Conservation (phyloP, 2,329 filamentous ascomycete genomes). For the Aureobasidium zeae region DNA sequence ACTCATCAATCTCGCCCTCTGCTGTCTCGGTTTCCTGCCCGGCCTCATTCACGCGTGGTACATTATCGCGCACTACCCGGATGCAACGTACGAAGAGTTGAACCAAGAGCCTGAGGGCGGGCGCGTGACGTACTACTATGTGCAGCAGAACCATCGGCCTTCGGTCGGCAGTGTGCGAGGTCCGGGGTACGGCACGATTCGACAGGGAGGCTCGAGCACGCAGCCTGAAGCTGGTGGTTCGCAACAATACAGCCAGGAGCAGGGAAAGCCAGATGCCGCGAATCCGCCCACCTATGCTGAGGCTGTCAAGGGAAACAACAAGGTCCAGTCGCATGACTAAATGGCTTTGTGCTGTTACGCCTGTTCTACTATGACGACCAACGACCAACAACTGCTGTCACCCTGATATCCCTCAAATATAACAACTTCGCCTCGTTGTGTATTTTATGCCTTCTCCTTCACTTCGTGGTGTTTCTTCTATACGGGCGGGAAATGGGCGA, state of each 20-base stretch:
- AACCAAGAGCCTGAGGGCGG: constrained; percentile 53
- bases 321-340: constrained; percentile 65
- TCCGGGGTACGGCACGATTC: constrained; percentile 34
- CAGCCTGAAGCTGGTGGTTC: constrained; percentile 32
- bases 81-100: constrained; percentile 51
- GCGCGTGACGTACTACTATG: constrained; percentile 69
- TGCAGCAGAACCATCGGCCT: constrained; percentile 25
- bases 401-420: not conserved
- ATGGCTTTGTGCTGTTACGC: too few relatives aligned
- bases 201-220: constrained; percentile 24
- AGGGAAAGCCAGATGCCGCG: constrained; percentile 43
- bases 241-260: constrained; percentile 16
- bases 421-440: not conserved
- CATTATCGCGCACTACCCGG: constrained; percentile 86
- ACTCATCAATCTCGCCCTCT: constrained; percentile 90
- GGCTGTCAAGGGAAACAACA: constrained; percentile 81
- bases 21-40: constrained; percentile 52
- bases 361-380: not conserved
- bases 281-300: constrained; percentile 81
- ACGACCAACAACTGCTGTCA: not conserved
- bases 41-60: constrained; percentile 96
- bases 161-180: constrained; percentile 8
- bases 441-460: not conserved
- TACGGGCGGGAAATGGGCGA: not conserved
- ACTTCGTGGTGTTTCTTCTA: not conserved